These are phyloP conservation scores for Heracleum sosnowskyi DNA, from an alignment of 129 eudicot species.

Conservation along the genomic window DNA sequence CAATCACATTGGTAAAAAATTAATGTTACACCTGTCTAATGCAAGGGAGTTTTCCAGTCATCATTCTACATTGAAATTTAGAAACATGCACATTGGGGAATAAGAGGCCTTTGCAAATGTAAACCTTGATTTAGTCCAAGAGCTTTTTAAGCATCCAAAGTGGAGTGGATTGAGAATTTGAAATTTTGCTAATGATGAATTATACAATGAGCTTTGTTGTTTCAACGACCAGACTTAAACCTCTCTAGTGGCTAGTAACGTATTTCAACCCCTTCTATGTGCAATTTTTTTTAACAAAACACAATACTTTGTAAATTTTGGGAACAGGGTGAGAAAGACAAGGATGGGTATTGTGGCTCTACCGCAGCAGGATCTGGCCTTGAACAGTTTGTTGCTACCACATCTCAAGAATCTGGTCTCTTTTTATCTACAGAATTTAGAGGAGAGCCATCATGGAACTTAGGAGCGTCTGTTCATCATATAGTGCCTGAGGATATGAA, in stretches of 20 bases:
- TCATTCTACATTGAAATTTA: not conserved
- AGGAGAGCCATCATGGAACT: constrained; percentile 23
- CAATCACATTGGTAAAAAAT: not conserved
- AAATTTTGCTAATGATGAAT: not conserved
- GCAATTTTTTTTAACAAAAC: not conserved
- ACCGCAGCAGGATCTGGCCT: constrained; percentile 26
- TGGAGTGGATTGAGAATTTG: not conserved
- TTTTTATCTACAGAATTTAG: constrained; percentile 25
- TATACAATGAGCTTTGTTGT: not conserved
- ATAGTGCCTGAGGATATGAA: constrained; percentile 8
- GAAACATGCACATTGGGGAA: not conserved
- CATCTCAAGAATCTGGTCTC: constrained; percentile 22
- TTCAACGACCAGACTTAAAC: not conserved
- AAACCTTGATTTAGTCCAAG: not conserved
- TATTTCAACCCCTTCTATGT: not conserved
- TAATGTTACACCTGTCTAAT: not conserved
- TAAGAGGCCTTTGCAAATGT: not conserved
- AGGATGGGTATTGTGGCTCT: constrained; percentile 23
- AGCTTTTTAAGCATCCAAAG: not conserved
- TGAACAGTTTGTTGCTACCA: constrained; percentile 23
- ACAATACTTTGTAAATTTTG: not conserved
- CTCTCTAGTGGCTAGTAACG: not conserved
- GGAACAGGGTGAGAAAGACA: constrained; percentile 49
- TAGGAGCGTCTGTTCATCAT: constrained; percentile 9
- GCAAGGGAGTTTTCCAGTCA: not conserved